These are phyloP conservation scores for Clohesyomyces aquaticus DNA, from an alignment of 495 filamentous ascomycete species.

Conservation along the genomic window DNA sequence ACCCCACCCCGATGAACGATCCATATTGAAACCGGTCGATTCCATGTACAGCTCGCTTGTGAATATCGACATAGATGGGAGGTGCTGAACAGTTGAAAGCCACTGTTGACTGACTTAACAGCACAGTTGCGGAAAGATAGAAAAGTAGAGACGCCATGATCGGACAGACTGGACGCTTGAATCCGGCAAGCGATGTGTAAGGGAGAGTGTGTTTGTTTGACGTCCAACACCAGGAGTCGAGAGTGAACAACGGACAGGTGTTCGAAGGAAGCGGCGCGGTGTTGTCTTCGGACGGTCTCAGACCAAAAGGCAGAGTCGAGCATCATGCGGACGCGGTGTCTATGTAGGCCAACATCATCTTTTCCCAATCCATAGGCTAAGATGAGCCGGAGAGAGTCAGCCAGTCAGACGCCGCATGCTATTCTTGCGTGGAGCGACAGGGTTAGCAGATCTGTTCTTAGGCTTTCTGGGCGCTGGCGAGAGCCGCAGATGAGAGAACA, in stretches of 20 bases:
- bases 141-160: conserved; percentile 34
- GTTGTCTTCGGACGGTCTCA: conserved; percentile 19
- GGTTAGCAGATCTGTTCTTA: background rate
- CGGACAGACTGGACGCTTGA: conserved; percentile 14
- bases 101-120: conserved; percentile 39
- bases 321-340: conserved; percentile 30
- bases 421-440: conserved; percentile 23
- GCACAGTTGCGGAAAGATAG: conserved; percentile 39
- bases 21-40: conserved; percentile 42
- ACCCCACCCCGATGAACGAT: conserved; percentile 44
- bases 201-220: conserved; percentile 6
- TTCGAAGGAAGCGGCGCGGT: conserved; percentile 35
- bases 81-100: conserved; percentile 45
- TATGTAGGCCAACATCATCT: conserved; percentile 29
- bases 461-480: conserved; percentile 22
- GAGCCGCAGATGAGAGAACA: conserved; percentile 22
- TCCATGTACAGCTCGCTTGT: conserved; percentile 41
- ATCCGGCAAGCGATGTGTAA: conserved; percentile 20
- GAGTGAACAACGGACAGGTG: conserved; percentile 7
- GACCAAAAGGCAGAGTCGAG: conserved; percentile 29
- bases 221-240: background rate
- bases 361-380: conserved; percentile 16
- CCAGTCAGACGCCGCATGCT: conserved; percentile 36
- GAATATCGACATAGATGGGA: conserved; percentile 48
- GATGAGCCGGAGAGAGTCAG: conserved; percentile 17